Base-by-base conservation (phyloP, 75 land plant genomes). In the Isoetes taiwanensis region DNA sequence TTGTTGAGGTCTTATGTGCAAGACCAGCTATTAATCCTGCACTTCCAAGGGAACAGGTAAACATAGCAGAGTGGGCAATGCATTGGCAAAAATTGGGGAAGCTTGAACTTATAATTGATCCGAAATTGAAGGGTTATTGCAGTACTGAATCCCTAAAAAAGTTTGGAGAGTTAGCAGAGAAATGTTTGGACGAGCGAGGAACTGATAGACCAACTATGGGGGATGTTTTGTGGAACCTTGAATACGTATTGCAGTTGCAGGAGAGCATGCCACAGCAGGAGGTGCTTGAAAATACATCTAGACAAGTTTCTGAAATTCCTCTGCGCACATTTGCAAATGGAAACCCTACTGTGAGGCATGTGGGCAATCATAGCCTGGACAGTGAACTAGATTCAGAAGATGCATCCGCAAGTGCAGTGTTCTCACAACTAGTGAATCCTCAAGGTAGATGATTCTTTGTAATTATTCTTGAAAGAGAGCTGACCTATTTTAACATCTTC, bases 401-500 rank as follows among this genome's bases (percentile, higher is more conserved):
- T 41, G 52, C 72, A 8, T 64, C 78, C 6, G 78, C 84, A 2
- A 78, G 84, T 57, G 78, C 75, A 0, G 68, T 80, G 11, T 80
- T 80, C 67, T 80, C 84, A 0, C 84, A 80, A 68, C 73, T 80
- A 11, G 82, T 80, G 53, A 74, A 80, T 56, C 82, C 78, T 0
- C 73, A 78, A 48, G 84, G 84, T 25, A 71, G 84, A 56, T 80
- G 59, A 80, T n/a, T n/a, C n/a, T n/a, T n/a, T n/a, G n/a, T n/a
- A n/a, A n/a, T n/a, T n/a, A n/a, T n/a, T n/a, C n/a, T n/a, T n/a
- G n/a, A n/a, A n/a, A n/a, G n/a, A n/a, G n/a, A n/a, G n/a, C n/a
- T n/a, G n/a, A n/a, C n/a, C n/a, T n/a, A n/a, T n/a, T n/a, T n/a
- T n/a, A n/a, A n/a, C n/a, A n/a, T n/a, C n/a, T n/a, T n/a, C n/a